phyloP scores from a whole-genome alignment of 345 rosid genomes.

The Stellera chamaejasme region DNA sequence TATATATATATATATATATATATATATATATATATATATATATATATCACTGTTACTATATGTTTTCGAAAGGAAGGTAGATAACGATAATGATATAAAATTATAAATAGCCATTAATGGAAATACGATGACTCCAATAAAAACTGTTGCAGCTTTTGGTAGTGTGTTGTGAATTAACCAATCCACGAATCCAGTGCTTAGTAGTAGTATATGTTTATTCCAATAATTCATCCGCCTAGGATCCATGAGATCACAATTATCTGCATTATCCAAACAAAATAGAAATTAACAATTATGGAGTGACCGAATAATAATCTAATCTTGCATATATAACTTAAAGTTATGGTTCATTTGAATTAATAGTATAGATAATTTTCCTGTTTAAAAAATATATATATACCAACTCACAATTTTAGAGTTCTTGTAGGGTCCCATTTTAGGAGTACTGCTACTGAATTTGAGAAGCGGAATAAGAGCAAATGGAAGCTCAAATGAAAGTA shows the following conservation, averaged over 20 bases:
- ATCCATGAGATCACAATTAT: slow-evolving; percentile 49
- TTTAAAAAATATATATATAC: too few relatives aligned
- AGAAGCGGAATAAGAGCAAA: slow-evolving; percentile 69
- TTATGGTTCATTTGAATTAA: too few relatives aligned
- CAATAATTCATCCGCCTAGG: slow-evolving; percentile 38
- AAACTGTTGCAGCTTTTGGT: slow-evolving; percentile 31
- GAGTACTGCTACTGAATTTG: slow-evolving; percentile 53
- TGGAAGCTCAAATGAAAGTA: slow-evolving; percentile 67
- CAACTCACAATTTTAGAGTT: slow-evolving; percentile 43
- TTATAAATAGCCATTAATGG: slow-evolving; percentile 46
- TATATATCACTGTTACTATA: slow-evolving; percentile 23
- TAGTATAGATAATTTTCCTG: too few relatives aligned
- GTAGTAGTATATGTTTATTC: slow-evolving; percentile 58
- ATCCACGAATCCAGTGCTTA: slow-evolving; percentile 39
- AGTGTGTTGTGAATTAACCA: slow-evolving; percentile 42
- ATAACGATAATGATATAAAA: slow-evolving; percentile 32
- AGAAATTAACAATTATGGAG: not conserved
- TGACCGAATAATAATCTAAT: not conserved
- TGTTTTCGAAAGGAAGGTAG: slow-evolving; percentile 44
- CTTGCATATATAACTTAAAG: not conserved
- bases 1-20: too few relatives aligned
- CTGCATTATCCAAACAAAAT: slow-evolving; percentile 18
- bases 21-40: too few relatives aligned
- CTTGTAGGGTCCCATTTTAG: slow-evolving; percentile 69
- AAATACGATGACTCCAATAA: slow-evolving; percentile 45